Conservation (phyloP, 2,329 filamentous ascomycete species). For the Cladophialophora psammophila region DNA sequence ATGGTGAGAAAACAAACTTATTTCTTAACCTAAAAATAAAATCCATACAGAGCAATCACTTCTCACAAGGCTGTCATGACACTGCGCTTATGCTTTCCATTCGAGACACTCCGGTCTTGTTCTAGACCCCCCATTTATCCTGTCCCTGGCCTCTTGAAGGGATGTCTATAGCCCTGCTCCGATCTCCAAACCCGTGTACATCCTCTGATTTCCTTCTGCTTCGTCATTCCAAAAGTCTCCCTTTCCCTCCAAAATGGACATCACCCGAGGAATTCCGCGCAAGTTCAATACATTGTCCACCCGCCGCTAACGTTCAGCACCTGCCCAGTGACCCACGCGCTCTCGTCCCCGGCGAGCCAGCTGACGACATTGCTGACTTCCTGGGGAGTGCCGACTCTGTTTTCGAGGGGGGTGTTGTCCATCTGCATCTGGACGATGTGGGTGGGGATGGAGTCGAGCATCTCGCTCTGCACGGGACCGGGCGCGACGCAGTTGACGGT, state of each 20-base stretch:
- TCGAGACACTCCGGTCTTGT: not conserved
- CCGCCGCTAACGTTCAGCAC: slow-evolving; percentile 64
- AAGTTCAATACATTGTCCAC: slow-evolving; percentile 41
- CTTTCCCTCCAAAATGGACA: too few species aligned
- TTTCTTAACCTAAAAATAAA: not conserved
- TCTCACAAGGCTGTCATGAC: not conserved
- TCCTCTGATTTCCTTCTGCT: too few species aligned
- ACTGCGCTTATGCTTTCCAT: not conserved
- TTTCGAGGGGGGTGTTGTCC: slow-evolving; percentile 59
- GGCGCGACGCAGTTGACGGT: slow-evolving; percentile 69
- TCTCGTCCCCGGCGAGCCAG: slow-evolving; percentile 61
- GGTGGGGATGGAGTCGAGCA: slow-evolving; percentile 62
- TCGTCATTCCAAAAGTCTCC: too few species aligned
- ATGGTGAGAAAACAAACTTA: not conserved
- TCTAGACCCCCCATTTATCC: not conserved
- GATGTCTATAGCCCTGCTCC: too few species aligned
- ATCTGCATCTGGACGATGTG: slow-evolving; percentile 60
- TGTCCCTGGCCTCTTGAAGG: too few species aligned
- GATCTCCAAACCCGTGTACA: too few species aligned
- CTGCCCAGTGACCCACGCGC: slow-evolving; percentile 63
- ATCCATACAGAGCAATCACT: not conserved
- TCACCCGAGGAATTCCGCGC: not conserved
- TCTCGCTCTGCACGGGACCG: slow-evolving; percentile 65
- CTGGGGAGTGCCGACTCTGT: slow-evolving; percentile 59
- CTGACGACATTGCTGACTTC: slow-evolving; percentile 65